Evolutionary conservation across 768 basidiomycete genomes (phyloP).

Genomic region (Paxillus ammoniavirescens): DNA sequence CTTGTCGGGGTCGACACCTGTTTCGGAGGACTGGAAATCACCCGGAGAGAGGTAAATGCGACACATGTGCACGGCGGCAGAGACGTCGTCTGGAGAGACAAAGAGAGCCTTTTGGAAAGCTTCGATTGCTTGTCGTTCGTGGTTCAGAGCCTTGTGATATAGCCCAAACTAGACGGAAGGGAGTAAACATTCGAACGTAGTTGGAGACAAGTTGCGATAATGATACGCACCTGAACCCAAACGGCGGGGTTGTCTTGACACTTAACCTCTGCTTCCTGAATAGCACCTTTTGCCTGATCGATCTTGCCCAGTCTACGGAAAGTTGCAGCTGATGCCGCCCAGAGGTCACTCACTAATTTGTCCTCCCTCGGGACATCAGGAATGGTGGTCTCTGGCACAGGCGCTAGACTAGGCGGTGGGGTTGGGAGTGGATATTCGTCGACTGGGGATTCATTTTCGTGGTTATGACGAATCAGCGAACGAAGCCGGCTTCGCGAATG

Average conservation of each 20-base stretch:
- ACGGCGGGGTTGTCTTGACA: conserved; percentile 87
- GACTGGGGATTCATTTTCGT: conserved; percentile 28
- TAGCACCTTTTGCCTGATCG: conserved; percentile 86
- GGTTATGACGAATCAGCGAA: conserved; percentile 40
- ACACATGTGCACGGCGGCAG: conserved; percentile 77
- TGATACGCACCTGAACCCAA: conserved; percentile 82
- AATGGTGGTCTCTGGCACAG: conserved; percentile 31
- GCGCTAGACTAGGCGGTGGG: conserved; percentile 32
- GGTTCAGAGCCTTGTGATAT: conserved; percentile 61
- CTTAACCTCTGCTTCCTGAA: conserved; percentile 91
- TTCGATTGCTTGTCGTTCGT: conserved; percentile 62
- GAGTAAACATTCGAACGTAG: background rate
- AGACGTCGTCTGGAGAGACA: conserved; percentile 73
- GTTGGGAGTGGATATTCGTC: conserved; percentile 39
- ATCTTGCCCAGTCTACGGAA: conserved; percentile 88
- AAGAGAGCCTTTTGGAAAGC: conserved; percentile 89
- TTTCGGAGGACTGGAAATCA: conserved; percentile 14
- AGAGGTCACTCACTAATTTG: conserved; percentile 77
- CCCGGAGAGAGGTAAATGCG: conserved; percentile 61
- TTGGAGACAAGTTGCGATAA: background rate
- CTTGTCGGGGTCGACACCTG: conserved; percentile 36
- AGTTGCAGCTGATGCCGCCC: conserved; percentile 93
- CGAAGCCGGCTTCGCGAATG: conserved; percentile 70
- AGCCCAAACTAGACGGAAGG: conserved; percentile 59
- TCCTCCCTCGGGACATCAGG: conserved; percentile 53